phyloP scores from a whole-genome alignment of 768 basidiomycete species.

The Mrakia frigida region DNA sequence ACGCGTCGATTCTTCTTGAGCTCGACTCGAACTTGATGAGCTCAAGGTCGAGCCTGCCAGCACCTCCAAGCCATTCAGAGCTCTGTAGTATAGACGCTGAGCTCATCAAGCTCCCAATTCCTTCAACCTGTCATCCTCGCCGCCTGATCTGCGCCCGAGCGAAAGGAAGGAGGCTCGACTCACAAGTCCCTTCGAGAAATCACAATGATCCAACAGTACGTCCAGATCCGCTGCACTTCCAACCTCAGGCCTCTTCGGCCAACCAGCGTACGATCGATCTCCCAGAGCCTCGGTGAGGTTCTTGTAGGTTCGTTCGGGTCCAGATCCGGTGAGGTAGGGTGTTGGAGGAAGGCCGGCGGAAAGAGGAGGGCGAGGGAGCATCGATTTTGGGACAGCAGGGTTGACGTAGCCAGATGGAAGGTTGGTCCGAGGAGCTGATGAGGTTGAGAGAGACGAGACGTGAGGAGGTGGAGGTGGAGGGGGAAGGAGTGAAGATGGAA shows the following conservation, averaged over 20 bases:
- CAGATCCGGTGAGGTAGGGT: slow-evolving; percentile 61
- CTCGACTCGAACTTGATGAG: too few relatives aligned
- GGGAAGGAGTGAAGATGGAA: slow-evolving; percentile 37
- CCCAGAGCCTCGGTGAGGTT: slow-evolving; percentile 54
- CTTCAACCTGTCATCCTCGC: background rate
- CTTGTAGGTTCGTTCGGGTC: slow-evolving; percentile 71
- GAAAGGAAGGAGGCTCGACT: slow-evolving; percentile 29
- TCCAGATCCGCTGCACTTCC: slow-evolving; percentile 87
- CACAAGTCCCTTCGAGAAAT: slow-evolving; percentile 63
- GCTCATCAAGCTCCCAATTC: slow-evolving; percentile 38
- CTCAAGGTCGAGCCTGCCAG: too few relatives aligned
- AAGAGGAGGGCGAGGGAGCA: slow-evolving; percentile 37
- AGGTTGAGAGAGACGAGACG: too few relatives aligned
- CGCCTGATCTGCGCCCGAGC: slow-evolving; percentile 8
- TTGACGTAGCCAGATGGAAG: slow-evolving; percentile 40
- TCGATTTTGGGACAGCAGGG: slow-evolving; percentile 41
- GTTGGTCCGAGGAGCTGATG: slow-evolving; percentile 40
- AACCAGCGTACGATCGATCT: slow-evolving; percentile 49
- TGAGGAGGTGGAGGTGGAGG: background rate
- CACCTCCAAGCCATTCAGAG: too few relatives aligned
- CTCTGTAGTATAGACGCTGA: too few relatives aligned
- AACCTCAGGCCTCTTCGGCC: slow-evolving; percentile 78
- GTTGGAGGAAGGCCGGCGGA: slow-evolving; percentile 45
- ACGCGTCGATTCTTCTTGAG: too few relatives aligned
- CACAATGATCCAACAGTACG: slow-evolving; percentile 84